Conservation (phyloP, 345 rosid genomes). For the Lagerstroemia speciosa region DNA sequence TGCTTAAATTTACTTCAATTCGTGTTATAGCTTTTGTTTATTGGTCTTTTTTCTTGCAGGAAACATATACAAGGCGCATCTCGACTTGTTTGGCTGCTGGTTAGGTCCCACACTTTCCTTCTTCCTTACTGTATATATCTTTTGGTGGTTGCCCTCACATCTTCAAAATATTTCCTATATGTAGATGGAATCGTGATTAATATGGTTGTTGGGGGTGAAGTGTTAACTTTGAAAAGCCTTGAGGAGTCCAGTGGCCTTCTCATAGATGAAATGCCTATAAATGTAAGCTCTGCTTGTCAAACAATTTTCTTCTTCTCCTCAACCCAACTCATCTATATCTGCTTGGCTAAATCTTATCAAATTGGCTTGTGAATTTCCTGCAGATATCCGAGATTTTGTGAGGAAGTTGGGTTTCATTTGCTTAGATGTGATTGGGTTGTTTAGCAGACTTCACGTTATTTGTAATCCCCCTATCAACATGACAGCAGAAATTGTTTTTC, state of each 20-base stretch:
- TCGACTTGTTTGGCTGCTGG: slow-evolving; percentile 84
- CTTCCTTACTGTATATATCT: not conserved
- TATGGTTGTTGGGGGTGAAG: slow-evolving; percentile 94
- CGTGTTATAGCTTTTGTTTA: not conserved
- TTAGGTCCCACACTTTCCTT: slow-evolving; percentile 17
- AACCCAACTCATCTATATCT: not conserved
- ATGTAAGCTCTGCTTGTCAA: slow-evolving; percentile 28
- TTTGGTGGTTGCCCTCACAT: slow-evolving; percentile 6
- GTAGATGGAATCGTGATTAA: slow-evolving; percentile 89
- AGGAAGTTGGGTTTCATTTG: slow-evolving; percentile 4
- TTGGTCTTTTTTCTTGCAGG: slow-evolving; percentile 35
- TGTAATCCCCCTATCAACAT: no score
- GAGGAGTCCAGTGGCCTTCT: slow-evolving; percentile 64
- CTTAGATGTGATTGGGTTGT: no score
- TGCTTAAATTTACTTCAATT: not conserved
- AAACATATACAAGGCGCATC: slow-evolving; percentile 66
- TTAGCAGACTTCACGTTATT: no score
- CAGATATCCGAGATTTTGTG: slow-evolving; percentile 87
- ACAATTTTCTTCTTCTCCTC: not conserved
- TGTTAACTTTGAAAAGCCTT: slow-evolving; percentile 57
- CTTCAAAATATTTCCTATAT: slow-evolving; percentile 7
- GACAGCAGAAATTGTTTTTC: no score
- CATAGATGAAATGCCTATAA: slow-evolving; percentile 89
- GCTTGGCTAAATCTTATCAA: not conserved
- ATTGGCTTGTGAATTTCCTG: slow-evolving; percentile 11